phyloP scores from a whole-genome alignment of 192 early-diverging fungal species.

The Coemansia sp. region DNA sequence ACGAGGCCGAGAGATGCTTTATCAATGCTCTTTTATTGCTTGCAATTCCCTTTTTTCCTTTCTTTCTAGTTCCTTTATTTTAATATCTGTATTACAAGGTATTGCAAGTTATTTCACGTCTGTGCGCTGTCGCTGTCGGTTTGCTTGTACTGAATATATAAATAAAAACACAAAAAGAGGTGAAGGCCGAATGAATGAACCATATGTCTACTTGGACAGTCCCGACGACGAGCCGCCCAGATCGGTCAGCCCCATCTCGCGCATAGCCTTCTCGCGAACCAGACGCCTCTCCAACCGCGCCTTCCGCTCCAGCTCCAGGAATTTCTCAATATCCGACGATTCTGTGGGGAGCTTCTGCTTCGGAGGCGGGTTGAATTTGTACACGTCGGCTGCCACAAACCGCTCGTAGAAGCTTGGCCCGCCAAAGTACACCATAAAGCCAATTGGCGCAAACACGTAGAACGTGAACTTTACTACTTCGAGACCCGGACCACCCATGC shows the following conservation, averaged over 20 bases:
- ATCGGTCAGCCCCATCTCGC: conserved; percentile 4
- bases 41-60: no score
- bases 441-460: conserved; percentile 55
- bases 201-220: not conserved
- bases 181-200: not conserved
- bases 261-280: conserved; percentile 29
- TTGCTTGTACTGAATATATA: not conserved
- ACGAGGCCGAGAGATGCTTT: not conserved
- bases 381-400: conserved; percentile 50
- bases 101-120: not conserved
- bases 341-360: conserved; percentile 38
- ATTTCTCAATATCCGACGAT: conserved; percentile 15
- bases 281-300: conserved; percentile 22
- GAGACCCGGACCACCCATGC: conserved; percentile 52
- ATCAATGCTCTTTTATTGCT: not conserved
- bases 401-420: conserved; percentile 53
- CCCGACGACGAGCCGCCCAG: not conserved
- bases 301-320: conserved; percentile 17
- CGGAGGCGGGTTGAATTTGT: conserved; percentile 45
- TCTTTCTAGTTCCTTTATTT: not conserved
- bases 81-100: not conserved
- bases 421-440: conserved; percentile 56
- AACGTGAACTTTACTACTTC: conserved; percentile 52
- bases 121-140: not conserved
- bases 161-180: not conserved